A percentile compares a stretch with the other conserved stretches of the same genome.
Evolutionary conservation across 352 stramenopile species (phyloP).

Genomic region (Globisporangium sylvaticum): DNA sequence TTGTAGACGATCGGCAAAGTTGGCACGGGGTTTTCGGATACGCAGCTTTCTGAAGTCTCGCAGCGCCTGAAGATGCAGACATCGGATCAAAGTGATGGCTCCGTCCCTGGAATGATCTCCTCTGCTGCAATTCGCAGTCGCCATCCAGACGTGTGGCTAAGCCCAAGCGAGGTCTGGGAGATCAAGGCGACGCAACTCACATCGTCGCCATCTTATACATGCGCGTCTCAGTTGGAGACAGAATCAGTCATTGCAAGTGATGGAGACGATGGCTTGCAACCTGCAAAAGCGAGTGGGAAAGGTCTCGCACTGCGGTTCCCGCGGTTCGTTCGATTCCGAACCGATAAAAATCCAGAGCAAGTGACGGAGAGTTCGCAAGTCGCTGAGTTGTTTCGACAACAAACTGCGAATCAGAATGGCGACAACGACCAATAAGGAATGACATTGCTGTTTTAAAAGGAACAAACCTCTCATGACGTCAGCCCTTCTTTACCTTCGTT

Average conservation of each 20-base stretch:
- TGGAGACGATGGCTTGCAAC: not conserved
- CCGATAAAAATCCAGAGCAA: conserved; percentile 94
- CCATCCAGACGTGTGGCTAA: conserved; percentile 93
- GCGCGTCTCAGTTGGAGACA: conserved; percentile 39
- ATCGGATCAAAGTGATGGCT: conserved; percentile 29
- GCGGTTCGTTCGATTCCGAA: conserved; percentile 93
- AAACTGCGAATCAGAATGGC: conserved; percentile 20
- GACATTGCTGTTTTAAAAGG: not conserved
- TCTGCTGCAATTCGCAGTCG: conserved; percentile 52
- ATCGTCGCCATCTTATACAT: conserved; percentile 93
- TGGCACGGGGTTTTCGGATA: conserved; percentile 97
- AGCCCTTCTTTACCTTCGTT: not conserved
- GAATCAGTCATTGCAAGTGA: not conserved
- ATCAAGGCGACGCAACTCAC: conserved; percentile 98
- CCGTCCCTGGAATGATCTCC: conserved; percentile 56
- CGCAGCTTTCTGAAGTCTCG: conserved; percentile 81
- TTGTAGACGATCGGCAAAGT: conserved; percentile 84
- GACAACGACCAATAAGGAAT: not conserved
- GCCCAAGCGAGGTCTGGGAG: conserved; percentile 95
- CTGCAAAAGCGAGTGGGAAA: conserved; percentile 22
- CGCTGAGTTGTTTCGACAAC: conserved; percentile 51
- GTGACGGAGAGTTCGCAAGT: conserved; percentile 96
- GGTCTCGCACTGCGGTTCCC: conserved; percentile 98
- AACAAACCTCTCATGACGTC: not conserved
- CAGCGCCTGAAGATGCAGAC: conserved; percentile 38